Conservation (phyloP, 2,329 filamentous ascomycete species). For the Daldinia eschscholtzii region DNA sequence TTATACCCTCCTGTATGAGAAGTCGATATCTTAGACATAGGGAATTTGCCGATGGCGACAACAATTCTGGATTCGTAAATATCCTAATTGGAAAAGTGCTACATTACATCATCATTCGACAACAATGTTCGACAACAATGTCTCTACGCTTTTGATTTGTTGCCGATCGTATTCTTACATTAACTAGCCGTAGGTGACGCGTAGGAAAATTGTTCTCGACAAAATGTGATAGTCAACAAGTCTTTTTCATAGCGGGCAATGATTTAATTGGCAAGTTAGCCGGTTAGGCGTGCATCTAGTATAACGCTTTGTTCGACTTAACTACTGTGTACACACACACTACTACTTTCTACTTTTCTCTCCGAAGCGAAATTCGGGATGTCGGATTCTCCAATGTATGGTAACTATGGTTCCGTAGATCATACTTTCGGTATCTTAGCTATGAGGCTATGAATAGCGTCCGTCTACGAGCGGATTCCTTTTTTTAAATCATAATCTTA, state of each 20-base stretch:
- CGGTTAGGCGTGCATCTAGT: not conserved
- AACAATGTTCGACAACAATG: not conserved
- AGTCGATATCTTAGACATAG: slow-evolving; percentile 5
- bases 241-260: slow-evolving; percentile 1
- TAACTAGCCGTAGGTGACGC: not conserved
- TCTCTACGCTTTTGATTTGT: not conserved
- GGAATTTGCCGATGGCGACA: slow-evolving; percentile 10
- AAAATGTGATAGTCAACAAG: not conserved
- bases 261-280: not conserved
- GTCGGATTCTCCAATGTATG: slow-evolving; percentile 9
- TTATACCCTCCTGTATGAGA: slow-evolving; percentile 5
- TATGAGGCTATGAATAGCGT: not conserved
- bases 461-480: not conserved
- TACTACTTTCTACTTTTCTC: not conserved
- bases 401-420: slow-evolving; percentile 2
- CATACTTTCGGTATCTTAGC: slow-evolving; percentile 8
- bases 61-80: slow-evolving; percentile 6
- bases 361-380: not conserved
- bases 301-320: not conserved
- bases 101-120: slow-evolving; percentile 6
- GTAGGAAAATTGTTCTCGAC: not conserved
- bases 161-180: not conserved
- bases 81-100: slow-evolving; percentile 1
- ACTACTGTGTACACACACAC: not conserved
- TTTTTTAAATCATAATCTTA: slow-evolving; percentile 1